phyloP scores from a whole-genome alignment of 1,284 basidiomycete species.

The Leccinum subrobustum region DNA sequence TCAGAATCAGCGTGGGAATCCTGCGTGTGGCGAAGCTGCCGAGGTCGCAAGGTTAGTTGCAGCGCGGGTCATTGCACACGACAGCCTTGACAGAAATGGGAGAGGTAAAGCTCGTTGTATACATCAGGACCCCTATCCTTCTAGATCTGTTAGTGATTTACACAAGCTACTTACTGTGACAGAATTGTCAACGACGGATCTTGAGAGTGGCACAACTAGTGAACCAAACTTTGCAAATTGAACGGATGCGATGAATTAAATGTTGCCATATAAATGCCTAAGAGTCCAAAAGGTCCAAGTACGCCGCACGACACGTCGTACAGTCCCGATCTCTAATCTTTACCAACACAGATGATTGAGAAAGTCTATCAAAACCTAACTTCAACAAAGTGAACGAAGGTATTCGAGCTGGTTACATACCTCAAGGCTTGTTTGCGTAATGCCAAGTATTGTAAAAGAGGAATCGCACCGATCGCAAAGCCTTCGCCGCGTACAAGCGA shows the following conservation, averaged over 20 bases:
- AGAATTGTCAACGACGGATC: too few relatives aligned
- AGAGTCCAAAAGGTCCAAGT: slow-evolving; percentile 36
- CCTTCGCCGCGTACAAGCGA: slow-evolving; percentile 76
- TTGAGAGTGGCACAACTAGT: too few relatives aligned
- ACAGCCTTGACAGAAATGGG: not conserved
- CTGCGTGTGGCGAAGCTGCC: too few relatives aligned
- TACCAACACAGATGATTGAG: slow-evolving; percentile 35
- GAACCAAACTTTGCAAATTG: not conserved
- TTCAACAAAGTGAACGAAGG: not conserved
- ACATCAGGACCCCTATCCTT: not conserved
- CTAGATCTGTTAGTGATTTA: not conserved
- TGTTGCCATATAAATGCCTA: slow-evolving; percentile 8
- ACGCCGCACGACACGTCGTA: slow-evolving; percentile 44
- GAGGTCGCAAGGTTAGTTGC: slow-evolving; percentile 23
- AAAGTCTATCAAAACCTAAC: slow-evolving; percentile 16
- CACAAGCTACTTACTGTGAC: not conserved
- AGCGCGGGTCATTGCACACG: slow-evolving; percentile 16
- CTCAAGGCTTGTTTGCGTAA: slow-evolving; percentile 50
- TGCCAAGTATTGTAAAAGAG: slow-evolving; percentile 53
- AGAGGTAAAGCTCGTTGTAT: not conserved
- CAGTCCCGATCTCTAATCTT: slow-evolving; percentile 50
- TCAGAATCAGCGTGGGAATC: too few relatives aligned
- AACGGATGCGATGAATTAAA: not conserved
- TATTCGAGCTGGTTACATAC: slow-evolving; percentile 33
- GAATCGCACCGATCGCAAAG: slow-evolving; percentile 70